phyloP scores from a whole-genome alignment of 2,329 filamentous ascomycete genomes.

The Aspergillus pseudoterreus region DNA sequence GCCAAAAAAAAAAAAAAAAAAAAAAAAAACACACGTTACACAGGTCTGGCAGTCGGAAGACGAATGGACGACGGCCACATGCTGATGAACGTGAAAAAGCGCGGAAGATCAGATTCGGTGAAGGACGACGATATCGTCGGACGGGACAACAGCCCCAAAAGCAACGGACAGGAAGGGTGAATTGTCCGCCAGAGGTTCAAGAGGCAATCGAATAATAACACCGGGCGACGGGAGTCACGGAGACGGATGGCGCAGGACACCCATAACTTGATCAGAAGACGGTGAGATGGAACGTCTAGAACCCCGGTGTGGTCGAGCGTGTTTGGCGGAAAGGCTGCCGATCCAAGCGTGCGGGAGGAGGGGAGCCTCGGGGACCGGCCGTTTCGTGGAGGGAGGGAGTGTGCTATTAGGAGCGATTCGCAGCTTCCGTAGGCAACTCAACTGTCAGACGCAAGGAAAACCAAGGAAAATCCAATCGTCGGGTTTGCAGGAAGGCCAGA shows the following conservation, averaged over 20 bases:
- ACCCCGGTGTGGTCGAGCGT: slow-evolving; percentile 12
- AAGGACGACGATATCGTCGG: neutral
- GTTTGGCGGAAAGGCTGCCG: slow-evolving; percentile 10
- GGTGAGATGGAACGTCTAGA: slow-evolving; percentile 21
- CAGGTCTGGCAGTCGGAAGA: slow-evolving; percentile 23
- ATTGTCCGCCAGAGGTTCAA: slow-evolving; percentile 5
- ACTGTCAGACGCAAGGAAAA: slow-evolving; percentile 11
- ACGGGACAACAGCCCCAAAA: slow-evolving; percentile 6
- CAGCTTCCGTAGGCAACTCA: neutral
- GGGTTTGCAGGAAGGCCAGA: neutral
- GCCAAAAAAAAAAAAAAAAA: slow-evolving; percentile 24
- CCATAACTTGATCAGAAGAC: slow-evolving; percentile 21
- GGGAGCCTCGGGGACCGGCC: slow-evolving; percentile 1
- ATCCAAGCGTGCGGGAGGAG: slow-evolving; percentile 6
- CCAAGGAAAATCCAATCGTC: neutral
- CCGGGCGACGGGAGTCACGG: slow-evolving; percentile 13
- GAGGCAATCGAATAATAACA: slow-evolving; percentile 10
- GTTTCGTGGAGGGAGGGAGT: neutral
- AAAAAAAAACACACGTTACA: slow-evolving; percentile 32
- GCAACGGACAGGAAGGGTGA: slow-evolving; percentile 1
- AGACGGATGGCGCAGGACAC: slow-evolving; percentile 10
- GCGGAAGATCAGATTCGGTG: neutral
- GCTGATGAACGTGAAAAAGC: slow-evolving; percentile 17
- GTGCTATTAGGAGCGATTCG: neutral
- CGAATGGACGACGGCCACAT: slow-evolving; percentile 36